Conservation (phyloP, 106 monocot genomes). For the Ottelia alismoides region DNA sequence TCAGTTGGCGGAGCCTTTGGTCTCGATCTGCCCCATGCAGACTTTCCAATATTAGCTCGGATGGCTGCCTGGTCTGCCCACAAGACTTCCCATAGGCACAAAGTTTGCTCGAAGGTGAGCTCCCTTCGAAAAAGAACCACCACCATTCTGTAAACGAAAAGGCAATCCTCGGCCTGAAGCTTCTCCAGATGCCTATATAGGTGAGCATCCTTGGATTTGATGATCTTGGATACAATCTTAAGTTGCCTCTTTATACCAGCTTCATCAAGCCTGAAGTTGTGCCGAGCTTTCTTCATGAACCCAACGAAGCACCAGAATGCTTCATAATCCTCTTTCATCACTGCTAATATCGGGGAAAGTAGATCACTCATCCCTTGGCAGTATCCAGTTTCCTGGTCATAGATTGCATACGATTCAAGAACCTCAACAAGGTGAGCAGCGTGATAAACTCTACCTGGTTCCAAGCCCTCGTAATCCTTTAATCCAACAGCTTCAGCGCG, state of each 20-base stretch:
- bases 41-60: constrained; percentile 46
- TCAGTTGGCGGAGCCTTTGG: constrained; percentile 59
- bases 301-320: constrained; percentile 96
- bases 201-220: constrained; percentile 53
- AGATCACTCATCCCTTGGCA: constrained; percentile 98
- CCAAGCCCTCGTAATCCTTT: constrained; percentile 75
- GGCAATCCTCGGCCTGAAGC: constrained; percentile 79
- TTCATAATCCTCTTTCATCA: constrained; percentile 56
- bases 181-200: constrained; percentile 80
- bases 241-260: constrained; percentile 72
- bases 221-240: constrained; percentile 69
- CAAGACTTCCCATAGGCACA: constrained; percentile 90
- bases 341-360: constrained; percentile 62
- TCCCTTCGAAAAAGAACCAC: constrained; percentile 70
- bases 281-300: constrained; percentile 76
- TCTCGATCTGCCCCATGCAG: constrained; percentile 32
- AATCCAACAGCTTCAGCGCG: constrained; percentile 44
- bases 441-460: constrained; percentile 62
- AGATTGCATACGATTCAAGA: constrained; percentile 80
- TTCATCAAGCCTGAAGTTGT: constrained; percentile 80
- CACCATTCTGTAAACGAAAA: constrained; percentile 92
- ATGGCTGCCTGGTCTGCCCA: constrained; percentile 88
- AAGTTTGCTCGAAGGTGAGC: constrained; percentile 77
- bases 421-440: constrained; percentile 68
- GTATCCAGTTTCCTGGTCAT: constrained; percentile 83